phyloP scores from a whole-genome alignment of 306 rosid species.

The Carpinus viminea region DNA sequence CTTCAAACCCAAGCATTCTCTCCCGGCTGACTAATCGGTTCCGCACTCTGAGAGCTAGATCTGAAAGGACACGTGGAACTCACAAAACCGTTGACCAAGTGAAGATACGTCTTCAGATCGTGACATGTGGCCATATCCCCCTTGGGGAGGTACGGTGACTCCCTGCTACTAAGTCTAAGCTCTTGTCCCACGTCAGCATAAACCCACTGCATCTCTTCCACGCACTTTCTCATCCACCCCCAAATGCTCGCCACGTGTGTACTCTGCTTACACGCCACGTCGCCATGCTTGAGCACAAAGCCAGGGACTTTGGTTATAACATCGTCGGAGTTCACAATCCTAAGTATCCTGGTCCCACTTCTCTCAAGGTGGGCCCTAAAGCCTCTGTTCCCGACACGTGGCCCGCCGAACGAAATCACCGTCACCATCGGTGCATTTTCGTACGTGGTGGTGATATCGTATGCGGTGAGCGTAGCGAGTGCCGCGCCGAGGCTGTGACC shows the following conservation, averaged over 20 bases:
- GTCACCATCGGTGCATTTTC: slow-evolving; percentile 20
- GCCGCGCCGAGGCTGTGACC: slow-evolving; percentile 15
- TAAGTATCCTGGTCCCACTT: slow-evolving; percentile 22
- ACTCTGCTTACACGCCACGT: not conserved
- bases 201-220: slow-evolving; percentile 19
- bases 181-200: slow-evolving; percentile 35
- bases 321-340: slow-evolving; percentile 36
- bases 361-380: slow-evolving; percentile 15
- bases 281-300: slow-evolving; percentile 1
- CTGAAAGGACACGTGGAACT: slow-evolving; percentile 28
- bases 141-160: slow-evolving; percentile 7
- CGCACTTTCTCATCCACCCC: slow-evolving; percentile 14
- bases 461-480: not conserved
- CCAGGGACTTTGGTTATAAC: slow-evolving; percentile 30
- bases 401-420: slow-evolving; percentile 34
- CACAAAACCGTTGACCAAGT: slow-evolving; percentile 26
- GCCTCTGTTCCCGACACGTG: slow-evolving; percentile 27
- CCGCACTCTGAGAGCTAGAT: not conserved
- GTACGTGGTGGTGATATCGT: slow-evolving; percentile 15
- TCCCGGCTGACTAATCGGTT: not conserved
- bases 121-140: slow-evolving; percentile 28
- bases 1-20: not conserved
- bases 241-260: not conserved
- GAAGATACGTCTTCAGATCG: slow-evolving; percentile 31
- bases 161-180: slow-evolving; percentile 25